phyloP scores from a whole-genome alignment of 192 early-diverging fungal genomes.

The Umbelopsis ramanniana region DNA sequence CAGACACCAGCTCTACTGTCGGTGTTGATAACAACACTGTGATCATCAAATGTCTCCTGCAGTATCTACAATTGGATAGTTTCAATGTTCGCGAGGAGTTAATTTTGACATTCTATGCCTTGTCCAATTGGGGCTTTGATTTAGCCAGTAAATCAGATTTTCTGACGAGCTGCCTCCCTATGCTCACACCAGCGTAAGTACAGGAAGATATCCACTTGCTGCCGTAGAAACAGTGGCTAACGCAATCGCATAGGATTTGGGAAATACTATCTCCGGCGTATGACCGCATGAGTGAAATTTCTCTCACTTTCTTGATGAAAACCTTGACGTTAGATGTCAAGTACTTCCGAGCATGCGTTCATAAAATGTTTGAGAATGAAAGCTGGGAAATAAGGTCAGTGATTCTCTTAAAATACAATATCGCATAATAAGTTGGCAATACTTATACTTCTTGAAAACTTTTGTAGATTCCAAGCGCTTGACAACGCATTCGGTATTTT shows the following conservation, averaged over 20 bases:
- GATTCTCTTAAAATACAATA: neutral
- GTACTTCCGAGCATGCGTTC: slow-evolving; percentile 50
- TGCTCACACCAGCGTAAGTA: slow-evolving; percentile 52
- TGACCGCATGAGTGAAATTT: slow-evolving; percentile 47
- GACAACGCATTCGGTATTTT: slow-evolving; percentile 61
- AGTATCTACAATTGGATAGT: slow-evolving; percentile 42
- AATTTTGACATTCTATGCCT: slow-evolving; percentile 46
- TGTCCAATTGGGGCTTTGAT: slow-evolving; percentile 44
- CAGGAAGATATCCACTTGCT: no score
- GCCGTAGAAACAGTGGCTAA: no score
- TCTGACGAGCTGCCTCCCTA: slow-evolving; percentile 47
- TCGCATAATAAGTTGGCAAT: neutral
- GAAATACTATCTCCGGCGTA: slow-evolving; percentile 48
- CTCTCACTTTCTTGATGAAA: slow-evolving; percentile 50
- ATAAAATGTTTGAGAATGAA: slow-evolving; percentile 46
- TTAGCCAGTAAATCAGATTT: slow-evolving; percentile 54
- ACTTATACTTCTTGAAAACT: neutral
- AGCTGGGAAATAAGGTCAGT: slow-evolving; percentile 55
- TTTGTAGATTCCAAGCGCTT: slow-evolving; percentile 47
- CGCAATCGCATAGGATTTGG: slow-evolving; percentile 51
- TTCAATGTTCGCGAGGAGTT: slow-evolving; percentile 48
- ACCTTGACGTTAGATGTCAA: slow-evolving; percentile 40
- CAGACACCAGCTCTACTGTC: slow-evolving; percentile 27
- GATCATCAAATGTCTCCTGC: slow-evolving; percentile 40
- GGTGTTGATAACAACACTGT: slow-evolving; percentile 31